These are phyloP conservation scores for Tarenaya hassleriana DNA, from an alignment of 345 rosid genomes.

Conservation along the genomic window DNA sequence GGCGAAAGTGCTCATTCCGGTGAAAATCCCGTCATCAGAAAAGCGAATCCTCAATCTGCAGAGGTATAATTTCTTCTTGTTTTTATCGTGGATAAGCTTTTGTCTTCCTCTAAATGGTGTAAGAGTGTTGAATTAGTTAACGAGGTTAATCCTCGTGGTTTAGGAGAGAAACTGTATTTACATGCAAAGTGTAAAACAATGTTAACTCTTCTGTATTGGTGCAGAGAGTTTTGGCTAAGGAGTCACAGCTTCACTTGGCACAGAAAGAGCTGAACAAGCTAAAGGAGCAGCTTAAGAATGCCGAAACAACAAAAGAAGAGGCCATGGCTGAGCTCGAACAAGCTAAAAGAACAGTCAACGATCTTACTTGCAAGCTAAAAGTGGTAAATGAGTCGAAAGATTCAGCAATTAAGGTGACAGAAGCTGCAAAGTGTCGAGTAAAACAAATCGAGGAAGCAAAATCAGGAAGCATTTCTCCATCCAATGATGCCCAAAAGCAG, in stretches of 20 bases:
- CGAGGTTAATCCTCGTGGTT: no score
- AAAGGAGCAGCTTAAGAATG: constrained; percentile 67
- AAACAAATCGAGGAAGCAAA: constrained; percentile 51
- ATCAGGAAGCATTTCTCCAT: constrained; percentile 29
- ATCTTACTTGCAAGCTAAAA: constrained; percentile 53
- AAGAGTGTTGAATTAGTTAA: no score
- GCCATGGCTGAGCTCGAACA: constrained; percentile 75
- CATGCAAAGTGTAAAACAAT: no score
- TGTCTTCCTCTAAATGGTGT: no score
- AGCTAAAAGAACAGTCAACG: constrained; percentile 61
- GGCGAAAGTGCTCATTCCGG: constrained; percentile 90
- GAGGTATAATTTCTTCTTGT: constrained; percentile 49
- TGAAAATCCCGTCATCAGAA: constrained; percentile 60
- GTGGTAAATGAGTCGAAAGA: constrained; percentile 54
- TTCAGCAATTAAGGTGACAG: constrained; percentile 51
- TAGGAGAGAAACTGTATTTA: no score
- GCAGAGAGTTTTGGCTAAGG: constrained; percentile 75
- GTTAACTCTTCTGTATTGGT: constrained; percentile 13
- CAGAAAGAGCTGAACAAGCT: constrained; percentile 72
- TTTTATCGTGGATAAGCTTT: not conserved
- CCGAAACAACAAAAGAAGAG: constrained; percentile 60
- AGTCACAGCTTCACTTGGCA: constrained; percentile 81
- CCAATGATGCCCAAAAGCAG: constrained; percentile 39
- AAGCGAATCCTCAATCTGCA: constrained; percentile 60
- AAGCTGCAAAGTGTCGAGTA: constrained; percentile 53